Evolutionary conservation across 2,329 filamentous ascomycete species (phyloP).

Genomic region (Metarhizium brunneum): DNA sequence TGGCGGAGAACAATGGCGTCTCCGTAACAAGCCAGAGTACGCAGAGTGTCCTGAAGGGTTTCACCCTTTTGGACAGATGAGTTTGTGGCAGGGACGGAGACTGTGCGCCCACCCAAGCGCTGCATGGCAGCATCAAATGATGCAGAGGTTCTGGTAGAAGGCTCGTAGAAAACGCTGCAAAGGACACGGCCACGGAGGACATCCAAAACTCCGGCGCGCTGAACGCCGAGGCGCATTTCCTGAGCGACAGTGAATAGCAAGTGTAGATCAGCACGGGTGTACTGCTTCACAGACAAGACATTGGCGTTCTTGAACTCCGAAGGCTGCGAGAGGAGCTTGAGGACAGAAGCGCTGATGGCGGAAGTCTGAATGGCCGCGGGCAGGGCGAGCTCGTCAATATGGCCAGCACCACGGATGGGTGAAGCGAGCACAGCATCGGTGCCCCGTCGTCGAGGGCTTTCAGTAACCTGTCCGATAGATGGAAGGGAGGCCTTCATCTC

Average conservation of each 20-base stretch:
- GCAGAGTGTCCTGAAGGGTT: constrained; percentile 83
- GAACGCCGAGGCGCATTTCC: constrained; percentile 93
- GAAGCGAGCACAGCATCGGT: constrained; percentile 13
- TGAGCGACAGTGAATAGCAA: constrained; percentile 92
- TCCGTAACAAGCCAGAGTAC: constrained; percentile 87
- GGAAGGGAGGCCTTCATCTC: constrained; percentile 41
- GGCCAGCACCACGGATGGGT: constrained; percentile 14
- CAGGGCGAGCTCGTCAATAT: constrained; percentile 36
- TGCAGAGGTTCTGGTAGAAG: constrained; percentile 86
- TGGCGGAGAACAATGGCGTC: constrained; percentile 96
- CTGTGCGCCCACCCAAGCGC: constrained; percentile 79
- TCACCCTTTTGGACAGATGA: constrained; percentile 95
- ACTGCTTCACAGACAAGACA: constrained; percentile 86
- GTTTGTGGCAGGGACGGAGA: constrained; percentile 71
- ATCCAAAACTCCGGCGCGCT: constrained; percentile 82
- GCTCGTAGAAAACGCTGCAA: constrained; percentile 94
- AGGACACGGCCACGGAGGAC: constrained; percentile 79
- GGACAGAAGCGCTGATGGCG: constrained; percentile 51
- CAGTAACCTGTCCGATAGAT: constrained; percentile 24
- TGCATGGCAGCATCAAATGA: constrained; percentile 99
- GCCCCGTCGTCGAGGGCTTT: constrained; percentile 25
- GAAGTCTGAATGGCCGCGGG: constrained; percentile 39
- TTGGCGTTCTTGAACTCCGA: constrained; percentile 86
- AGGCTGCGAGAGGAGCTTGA: constrained; percentile 60
- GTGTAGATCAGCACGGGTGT: constrained; percentile 79